Base-by-base conservation (phyloP, 257 asterid species). In the Scutellaria minor region DNA sequence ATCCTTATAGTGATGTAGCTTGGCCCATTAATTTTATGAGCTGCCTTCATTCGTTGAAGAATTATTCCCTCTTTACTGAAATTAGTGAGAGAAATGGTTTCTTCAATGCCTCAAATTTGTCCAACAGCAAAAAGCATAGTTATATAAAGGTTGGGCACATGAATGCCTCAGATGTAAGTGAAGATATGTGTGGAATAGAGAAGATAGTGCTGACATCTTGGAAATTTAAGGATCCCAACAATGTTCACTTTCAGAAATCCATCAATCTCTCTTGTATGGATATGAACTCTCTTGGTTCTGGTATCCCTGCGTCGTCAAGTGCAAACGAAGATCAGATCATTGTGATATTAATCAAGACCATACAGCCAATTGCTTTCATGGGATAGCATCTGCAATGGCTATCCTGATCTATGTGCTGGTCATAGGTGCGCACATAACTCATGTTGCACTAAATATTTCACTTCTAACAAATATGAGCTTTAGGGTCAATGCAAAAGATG, bases 251-350 rank as follows among this genome's bases (percentile, higher is more conserved):
- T 48, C 54, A 9, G 76, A 72, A 60, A 70, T 86, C 56, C 82
- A 63, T 11, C 76, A 15, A 5, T 72, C 79, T 22, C 27, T 82
- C 46, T 62, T 80, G 14, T 86, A 84, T 67, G 87, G 92, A 50
- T 77, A 82, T 73, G 78, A 86, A 64, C 73, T 84, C 3, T 60
- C 82, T 0, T 86, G 85, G 84, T 76, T 5, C 61, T 0, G 7
- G 7, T 73, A 55, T 8, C 7, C 24, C 1, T 79, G 86, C 61
- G 20, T 22, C 27, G 45, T n/a, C n/a, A n/a, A 18, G 6, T 78
- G 83, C 68, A 5, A 14, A 20, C 0, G 0, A 7, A 4, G 12
- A 8, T 1, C 6, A 3, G 9, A 2, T n/a, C n/a, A n/a, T 20
- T 54, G 60, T 20, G 0, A 3, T 54, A 9, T 54, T 54, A 0